Percentiles rank a stretch among this genome's conserved stretches.
Conservation (phyloP, 2,329 filamentous ascomycete species). For the Intubia oerlemansii region DNA sequence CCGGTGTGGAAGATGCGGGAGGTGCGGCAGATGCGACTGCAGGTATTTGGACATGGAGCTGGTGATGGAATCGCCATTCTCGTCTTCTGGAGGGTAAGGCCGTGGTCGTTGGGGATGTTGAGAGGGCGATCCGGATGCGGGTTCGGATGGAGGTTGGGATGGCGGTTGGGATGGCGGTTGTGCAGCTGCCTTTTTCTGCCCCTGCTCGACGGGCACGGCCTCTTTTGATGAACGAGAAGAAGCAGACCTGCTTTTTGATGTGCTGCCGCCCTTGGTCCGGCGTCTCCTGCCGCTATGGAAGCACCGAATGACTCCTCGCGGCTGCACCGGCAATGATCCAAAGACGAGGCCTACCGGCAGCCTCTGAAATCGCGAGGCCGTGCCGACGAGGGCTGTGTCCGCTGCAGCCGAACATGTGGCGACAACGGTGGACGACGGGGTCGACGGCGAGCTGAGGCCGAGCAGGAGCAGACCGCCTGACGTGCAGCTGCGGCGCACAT, state of each 20-base stretch:
- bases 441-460: slow-evolving; percentile 19
- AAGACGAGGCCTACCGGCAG: too few species aligned
- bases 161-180: slow-evolving; percentile 3
- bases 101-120: neutral
- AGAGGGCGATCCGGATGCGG: neutral
- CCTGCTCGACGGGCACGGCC: too few species aligned
- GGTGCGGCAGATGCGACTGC: slow-evolving; percentile 36
- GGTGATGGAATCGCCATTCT: slow-evolving; percentile 22
- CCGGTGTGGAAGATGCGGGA: slow-evolving; percentile 42
- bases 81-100: neutral
- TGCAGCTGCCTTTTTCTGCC: too few species aligned
- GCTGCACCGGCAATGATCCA: too few species aligned
- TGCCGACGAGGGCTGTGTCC: slow-evolving; percentile 14
- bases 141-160: neutral
- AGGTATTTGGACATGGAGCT: slow-evolving; percentile 37
- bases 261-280: too few species aligned
- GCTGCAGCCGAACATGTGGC: slow-evolving; percentile 18
- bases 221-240: too few species aligned
- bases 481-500: slow-evolving; percentile 28
- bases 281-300: too few species aligned
- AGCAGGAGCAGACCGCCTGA: slow-evolving; percentile 32
- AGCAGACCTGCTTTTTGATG: too few species aligned
- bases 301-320: too few species aligned
- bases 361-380: too few species aligned
- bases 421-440: slow-evolving; percentile 17